These are phyloP conservation scores for Diophrys appendiculata DNA, from an alignment of 73 alveolate genomes.

Conservation along the genomic window DNA sequence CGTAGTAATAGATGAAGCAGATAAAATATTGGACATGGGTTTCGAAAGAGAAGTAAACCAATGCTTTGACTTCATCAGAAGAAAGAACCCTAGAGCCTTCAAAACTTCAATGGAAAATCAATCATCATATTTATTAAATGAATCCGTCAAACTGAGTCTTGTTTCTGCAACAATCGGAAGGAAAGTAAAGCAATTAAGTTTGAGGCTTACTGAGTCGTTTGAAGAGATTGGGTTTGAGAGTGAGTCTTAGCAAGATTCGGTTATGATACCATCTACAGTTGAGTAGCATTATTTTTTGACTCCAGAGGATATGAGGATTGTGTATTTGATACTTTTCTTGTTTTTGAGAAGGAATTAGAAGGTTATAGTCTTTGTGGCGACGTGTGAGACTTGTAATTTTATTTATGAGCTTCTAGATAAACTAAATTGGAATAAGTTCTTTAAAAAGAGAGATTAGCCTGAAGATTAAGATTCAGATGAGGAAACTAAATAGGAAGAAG, in stretches of 20 bases:
- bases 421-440: conserved; percentile 57
- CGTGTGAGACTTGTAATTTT: conserved; percentile 77
- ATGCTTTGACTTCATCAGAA: conserved; percentile 66
- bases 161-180: conserved; percentile 81
- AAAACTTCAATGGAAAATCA: neutral
- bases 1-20: conserved; percentile 95
- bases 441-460: conserved; percentile 27
- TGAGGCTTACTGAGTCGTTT: conserved; percentile 71
- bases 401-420: conserved; percentile 37
- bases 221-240: conserved; percentile 80
- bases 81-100: conserved; percentile 33
- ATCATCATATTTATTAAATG: neutral
- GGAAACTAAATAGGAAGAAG: conserved; percentile 9
- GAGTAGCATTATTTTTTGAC: conserved; percentile 38
- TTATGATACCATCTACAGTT: conserved; percentile 32
- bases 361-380: conserved; percentile 66
- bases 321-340: conserved; percentile 47
- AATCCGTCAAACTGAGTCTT: conserved; percentile 49
- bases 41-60: conserved; percentile 90
- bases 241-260: neutral
- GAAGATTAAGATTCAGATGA: too few species aligned
- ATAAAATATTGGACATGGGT: conserved; percentile 94
- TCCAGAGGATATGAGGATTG: conserved; percentile 36
- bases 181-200: conserved; percentile 71
- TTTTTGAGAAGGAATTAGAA: conserved; percentile 30